Base-by-base conservation (phyloP, 2,329 filamentous ascomycete genomes). In the Nannizzia gypsea region DNA sequence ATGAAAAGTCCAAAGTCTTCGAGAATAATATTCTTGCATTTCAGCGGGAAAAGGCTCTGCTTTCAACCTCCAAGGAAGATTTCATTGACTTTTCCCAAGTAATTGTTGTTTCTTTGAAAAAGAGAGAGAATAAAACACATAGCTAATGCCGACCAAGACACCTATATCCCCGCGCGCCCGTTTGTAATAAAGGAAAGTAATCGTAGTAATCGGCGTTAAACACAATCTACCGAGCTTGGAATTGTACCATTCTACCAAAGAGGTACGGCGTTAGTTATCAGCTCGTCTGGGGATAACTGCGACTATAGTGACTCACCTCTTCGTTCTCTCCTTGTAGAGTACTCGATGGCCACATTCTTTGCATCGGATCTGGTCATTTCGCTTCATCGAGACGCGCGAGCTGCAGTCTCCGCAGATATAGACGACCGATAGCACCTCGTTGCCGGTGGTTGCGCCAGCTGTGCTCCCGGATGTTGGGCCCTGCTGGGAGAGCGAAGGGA, bases 261-360 rank as follows among this genome's bases (percentile, higher is more conserved):
- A 59, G 42, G 44, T 34, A 61, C 20, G 48, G 26, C 52, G 22
- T 59, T 58, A 63, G 57, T 60, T n/a, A 57, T 5, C 52, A 65
- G 50, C 26, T 5, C 20, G 15, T 31, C 8, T 34, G 31, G 57
- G 42, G 26, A 36, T 48, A 60, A 58, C 57, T 15, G 42, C 52
- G 57, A 58, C 26, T 57, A 52, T 17, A 50, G 36, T 26, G 54
- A 77, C 87, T 75, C 73, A 96, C 93, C 93, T 84, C 81, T 95
- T 96, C 50, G 93, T 99, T 71, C 93, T 79, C 83, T 96, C 89
- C 83, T 99, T 99, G 77, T 97, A 97, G 66, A 99, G 77, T 63
- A 99, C 90, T 65, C 93, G 86, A 70, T 96, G 93, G 6, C 93
- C 93, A 74, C 93, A 99, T 76, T 91, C 88, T 74, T 89, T 88